A percentile compares a stretch with the other conserved stretches of the same genome.
These are phyloP conservation scores for Aquanectria penicillioides DNA, from an alignment of 2,329 filamentous ascomycete genomes.

Conservation along the genomic window DNA sequence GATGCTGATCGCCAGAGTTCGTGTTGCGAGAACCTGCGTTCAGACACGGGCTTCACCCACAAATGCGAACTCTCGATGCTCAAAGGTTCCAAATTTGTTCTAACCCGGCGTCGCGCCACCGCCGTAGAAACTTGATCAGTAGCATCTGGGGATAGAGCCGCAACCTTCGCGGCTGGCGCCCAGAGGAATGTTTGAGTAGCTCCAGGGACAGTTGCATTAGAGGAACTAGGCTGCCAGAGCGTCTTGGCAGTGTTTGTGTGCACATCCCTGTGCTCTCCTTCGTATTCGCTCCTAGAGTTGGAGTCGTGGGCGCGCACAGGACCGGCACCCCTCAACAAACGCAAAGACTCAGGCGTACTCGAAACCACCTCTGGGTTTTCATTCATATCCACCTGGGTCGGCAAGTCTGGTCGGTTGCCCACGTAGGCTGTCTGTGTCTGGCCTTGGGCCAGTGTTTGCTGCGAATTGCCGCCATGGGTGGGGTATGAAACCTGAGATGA, in stretches of 20 bases:
- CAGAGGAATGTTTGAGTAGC: constrained; percentile 33
- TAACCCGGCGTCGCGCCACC: constrained; percentile 5
- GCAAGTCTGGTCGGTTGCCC: constrained; percentile 11
- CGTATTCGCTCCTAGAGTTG: constrained; percentile 53
- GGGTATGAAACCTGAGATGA: constrained; percentile 4
- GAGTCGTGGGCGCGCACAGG: constrained; percentile 63
- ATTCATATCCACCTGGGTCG: constrained; percentile 1
- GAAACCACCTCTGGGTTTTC: constrained; percentile 50
- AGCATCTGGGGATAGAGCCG: constrained; percentile 17
- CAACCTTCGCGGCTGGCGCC: constrained; percentile 30
- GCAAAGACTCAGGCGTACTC: constrained; percentile 30
- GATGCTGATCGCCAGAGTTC: constrained; percentile 35
- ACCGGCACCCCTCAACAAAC: constrained; percentile 61
- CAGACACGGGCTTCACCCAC: constrained; percentile 30
- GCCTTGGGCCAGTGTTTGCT: constrained; percentile 11
- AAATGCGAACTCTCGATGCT: constrained; percentile 35
- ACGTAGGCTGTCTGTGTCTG: constrained; percentile 5
- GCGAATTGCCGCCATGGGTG: constrained; percentile 14
- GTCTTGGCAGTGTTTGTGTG: constrained; percentile 23
- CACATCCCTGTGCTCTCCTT: constrained; percentile 30
- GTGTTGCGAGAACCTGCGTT: constrained; percentile 10
- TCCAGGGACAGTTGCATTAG: constrained; percentile 20
- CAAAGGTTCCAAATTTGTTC: constrained; percentile 28
- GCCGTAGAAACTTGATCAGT: constrained; percentile 18
- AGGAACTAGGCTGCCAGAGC: constrained; percentile 35